phyloP scores from a whole-genome alignment of 495 filamentous ascomycete species.

The Daldinia caldariorum region DNA sequence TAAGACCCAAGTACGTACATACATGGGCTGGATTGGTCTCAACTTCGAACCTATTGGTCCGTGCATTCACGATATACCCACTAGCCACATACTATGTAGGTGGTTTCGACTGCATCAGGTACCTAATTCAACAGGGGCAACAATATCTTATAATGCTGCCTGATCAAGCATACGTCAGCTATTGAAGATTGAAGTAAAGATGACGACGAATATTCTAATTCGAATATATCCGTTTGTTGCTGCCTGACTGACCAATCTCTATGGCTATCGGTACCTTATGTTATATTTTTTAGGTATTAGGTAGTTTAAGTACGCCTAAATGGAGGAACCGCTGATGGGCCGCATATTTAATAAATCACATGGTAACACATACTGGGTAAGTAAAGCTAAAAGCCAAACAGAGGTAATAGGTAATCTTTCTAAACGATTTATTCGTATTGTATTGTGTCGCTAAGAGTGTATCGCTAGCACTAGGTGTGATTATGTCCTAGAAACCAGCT shows the following conservation, averaged over 20 bases:
- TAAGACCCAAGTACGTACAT: conserved; percentile 10
- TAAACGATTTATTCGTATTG: neutral
- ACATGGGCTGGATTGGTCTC: neutral
- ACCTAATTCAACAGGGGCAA: neutral
- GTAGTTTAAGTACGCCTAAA: neutral
- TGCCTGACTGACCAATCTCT: conserved; percentile 4
- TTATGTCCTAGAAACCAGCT: conserved; percentile 8
- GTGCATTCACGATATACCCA: conserved; percentile 10
- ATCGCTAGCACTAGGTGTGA: neutral
- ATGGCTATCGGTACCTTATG: no score
- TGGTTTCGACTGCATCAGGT: neutral
- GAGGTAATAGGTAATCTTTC: neutral
- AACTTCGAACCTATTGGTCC: conserved; percentile 20
- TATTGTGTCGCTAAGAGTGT: neutral
- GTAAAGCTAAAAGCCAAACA: no score
- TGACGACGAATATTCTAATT: conserved; percentile 28
- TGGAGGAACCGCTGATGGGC: neutral
- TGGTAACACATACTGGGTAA: neutral
- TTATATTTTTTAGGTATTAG: no score
- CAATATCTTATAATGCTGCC: conserved; percentile 33
- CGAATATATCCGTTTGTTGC: neutral
- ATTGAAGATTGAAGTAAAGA: neutral
- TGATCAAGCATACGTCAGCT: conserved; percentile 35
- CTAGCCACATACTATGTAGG: conserved; percentile 3
- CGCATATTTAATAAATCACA: conserved; percentile 2